Conservation (phyloP, 345 rosid species). For the Heritiera littoralis region DNA sequence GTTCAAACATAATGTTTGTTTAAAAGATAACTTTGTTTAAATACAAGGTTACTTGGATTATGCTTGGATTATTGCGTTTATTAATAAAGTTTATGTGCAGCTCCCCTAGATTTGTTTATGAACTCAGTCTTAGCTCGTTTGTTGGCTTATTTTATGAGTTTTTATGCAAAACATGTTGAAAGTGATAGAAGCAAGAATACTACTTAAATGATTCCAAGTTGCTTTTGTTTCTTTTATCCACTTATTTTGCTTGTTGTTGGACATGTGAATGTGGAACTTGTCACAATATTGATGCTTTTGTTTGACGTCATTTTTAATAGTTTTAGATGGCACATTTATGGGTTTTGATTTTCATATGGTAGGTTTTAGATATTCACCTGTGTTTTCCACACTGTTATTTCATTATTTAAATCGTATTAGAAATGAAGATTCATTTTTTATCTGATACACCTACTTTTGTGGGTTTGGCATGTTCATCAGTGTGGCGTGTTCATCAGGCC, state of each 20-base stretch:
- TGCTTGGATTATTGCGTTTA: background rate
- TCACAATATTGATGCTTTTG: too few species aligned
- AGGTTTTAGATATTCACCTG: too few species aligned
- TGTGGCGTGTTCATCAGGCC: too few species aligned
- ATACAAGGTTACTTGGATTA: background rate
- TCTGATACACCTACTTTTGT: too few species aligned
- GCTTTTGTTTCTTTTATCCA: background rate
- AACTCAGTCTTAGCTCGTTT: background rate
- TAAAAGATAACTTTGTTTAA: background rate
- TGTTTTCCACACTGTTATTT: too few species aligned
- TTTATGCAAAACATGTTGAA: background rate
- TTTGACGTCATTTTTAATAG: too few species aligned
- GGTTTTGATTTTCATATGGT: too few species aligned
- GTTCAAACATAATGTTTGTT: background rate
- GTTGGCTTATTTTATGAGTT: background rate
- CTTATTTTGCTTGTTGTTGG: background rate
- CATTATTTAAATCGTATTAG: too few species aligned
- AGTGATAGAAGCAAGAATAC: background rate
- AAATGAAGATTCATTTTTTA: too few species aligned
- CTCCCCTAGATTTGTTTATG: background rate
- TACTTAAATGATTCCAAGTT: background rate
- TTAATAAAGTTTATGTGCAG: background rate
- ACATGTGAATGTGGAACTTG: too few species aligned
- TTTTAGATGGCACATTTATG: too few species aligned
- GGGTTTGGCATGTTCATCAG: too few species aligned